phyloP scores from a whole-genome alignment of 306 rosid species.

The Adenanthera pavonina region DNA sequence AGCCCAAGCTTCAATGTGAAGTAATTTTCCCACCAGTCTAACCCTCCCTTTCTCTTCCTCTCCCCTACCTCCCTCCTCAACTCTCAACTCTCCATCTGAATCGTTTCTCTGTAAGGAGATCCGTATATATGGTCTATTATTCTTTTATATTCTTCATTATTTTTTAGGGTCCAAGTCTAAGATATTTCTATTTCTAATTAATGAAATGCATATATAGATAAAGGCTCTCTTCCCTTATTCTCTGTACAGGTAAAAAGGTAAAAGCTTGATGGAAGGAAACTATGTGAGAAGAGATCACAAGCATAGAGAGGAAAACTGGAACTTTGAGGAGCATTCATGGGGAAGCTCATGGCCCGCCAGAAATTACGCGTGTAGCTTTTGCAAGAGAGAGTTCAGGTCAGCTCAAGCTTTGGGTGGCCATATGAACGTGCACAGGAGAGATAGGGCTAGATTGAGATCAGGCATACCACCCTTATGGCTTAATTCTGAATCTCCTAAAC shows the following conservation, averaged over 20 bases:
- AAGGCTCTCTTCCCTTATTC: constrained; percentile 2
- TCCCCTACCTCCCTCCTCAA: constrained; percentile 19
- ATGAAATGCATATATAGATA: neutral
- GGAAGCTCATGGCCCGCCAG: constrained; percentile 65
- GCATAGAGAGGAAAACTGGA: constrained; percentile 42
- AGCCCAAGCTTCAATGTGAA: constrained; percentile 38
- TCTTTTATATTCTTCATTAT: neutral
- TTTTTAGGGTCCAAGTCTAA: neutral
- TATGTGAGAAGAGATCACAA: constrained; percentile 44
- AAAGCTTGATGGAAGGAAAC: constrained; percentile 62
- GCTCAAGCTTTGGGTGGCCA: constrained; percentile 94
- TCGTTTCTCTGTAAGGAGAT: constrained; percentile 37
- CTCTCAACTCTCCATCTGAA: constrained; percentile 27
- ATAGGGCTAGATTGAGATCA: constrained; percentile 76
- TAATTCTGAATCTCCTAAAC: constrained; percentile 45
- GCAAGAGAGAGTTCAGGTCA: constrained; percentile 82
- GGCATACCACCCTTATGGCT: constrained; percentile 47
- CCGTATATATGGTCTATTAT: neutral
- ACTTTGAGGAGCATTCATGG: constrained; percentile 55
- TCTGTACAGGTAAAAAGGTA: constrained; percentile 24
- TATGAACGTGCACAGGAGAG: constrained; percentile 93
- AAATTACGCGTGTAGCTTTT: constrained; percentile 73
- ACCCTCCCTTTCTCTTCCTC: constrained; percentile 39
- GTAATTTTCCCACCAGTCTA: constrained; percentile 12
- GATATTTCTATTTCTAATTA: neutral